Evolutionary conservation across 2,329 filamentous ascomycete genomes (phyloP).

Genomic region (Paecilomyces niveus): DNA sequence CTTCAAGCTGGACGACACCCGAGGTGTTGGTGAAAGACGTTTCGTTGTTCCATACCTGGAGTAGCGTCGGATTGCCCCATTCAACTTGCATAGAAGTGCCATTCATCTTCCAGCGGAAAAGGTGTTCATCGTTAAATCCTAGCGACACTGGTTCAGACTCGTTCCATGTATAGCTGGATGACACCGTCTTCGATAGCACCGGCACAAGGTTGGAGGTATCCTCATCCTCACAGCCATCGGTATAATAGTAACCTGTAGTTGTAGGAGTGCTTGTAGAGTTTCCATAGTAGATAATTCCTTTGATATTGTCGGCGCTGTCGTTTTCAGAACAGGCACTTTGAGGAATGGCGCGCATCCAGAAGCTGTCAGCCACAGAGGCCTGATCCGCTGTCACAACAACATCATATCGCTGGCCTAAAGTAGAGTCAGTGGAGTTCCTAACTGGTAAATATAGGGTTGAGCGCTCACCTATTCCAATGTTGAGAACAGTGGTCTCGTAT

Average conservation of each 20-base stretch:
- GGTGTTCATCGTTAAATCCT: constrained; percentile 8
- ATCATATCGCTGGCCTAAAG: constrained; percentile 32
- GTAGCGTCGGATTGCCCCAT: constrained; percentile 24
- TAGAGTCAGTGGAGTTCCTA: background rate
- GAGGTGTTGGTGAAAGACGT: constrained; percentile 10
- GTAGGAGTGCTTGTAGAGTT: constrained; percentile 9
- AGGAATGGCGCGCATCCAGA: constrained; percentile 40
- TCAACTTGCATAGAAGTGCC: constrained; percentile 22
- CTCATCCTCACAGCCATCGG: constrained; percentile 20
- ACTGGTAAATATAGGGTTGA: background rate
- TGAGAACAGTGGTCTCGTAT: constrained; percentile 40
- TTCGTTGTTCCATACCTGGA: constrained; percentile 13
- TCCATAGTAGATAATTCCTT: constrained; percentile 42
- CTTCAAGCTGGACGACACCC: constrained; percentile 16
- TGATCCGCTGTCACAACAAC: constrained; percentile 25
- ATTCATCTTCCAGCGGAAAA: constrained; percentile 28
- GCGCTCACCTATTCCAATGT: constrained; percentile 29
- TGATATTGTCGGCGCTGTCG: constrained; percentile 36
- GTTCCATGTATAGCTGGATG: constrained; percentile 9
- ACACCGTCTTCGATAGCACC: constrained; percentile 11
- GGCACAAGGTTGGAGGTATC: constrained; percentile 14
- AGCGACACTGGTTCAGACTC: constrained; percentile 10
- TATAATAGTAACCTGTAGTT: constrained; percentile 12
- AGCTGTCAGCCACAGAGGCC: constrained; percentile 11
- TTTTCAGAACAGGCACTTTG: constrained; percentile 38